These are phyloP conservation scores for Scalesia atractyloides DNA, from an alignment of 129 eudicot genomes.

Conservation along the genomic window DNA sequence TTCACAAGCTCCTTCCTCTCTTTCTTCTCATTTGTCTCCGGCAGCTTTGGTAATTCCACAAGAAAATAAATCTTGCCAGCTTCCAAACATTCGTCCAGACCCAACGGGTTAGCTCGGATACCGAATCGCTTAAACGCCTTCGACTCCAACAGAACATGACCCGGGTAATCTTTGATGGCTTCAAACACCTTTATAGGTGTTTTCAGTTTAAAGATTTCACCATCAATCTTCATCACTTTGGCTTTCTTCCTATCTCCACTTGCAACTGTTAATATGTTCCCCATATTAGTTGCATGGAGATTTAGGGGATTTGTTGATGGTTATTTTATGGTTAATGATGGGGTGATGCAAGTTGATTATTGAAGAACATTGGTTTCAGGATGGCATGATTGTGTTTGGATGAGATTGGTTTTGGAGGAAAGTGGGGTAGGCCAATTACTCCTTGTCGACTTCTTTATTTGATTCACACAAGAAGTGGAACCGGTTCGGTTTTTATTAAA, in stretches of 20 bases:
- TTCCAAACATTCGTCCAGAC: slow-evolving; percentile 36
- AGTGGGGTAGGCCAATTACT: slow-evolving; percentile 39
- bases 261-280: slow-evolving; percentile 51
- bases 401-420: slow-evolving; percentile 26
- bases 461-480: slow-evolving; percentile 24
- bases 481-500: slow-evolving; percentile 18
- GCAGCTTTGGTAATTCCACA: slow-evolving; percentile 63
- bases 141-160: slow-evolving; percentile 60
- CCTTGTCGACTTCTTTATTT: slow-evolving; percentile 17
- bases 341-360: not conserved
- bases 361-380: not conserved
- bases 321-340: not conserved
- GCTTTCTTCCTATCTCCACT: slow-evolving; percentile 48
- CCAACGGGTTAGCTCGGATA: slow-evolving; percentile 63
- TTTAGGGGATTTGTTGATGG: slow-evolving; percentile 25
- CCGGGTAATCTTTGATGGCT: slow-evolving; percentile 57
- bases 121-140: slow-evolving; percentile 51
- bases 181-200: slow-evolving; percentile 50
- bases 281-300: slow-evolving; percentile 45
- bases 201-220: slow-evolving; percentile 52
- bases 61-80: slow-evolving; percentile 61
- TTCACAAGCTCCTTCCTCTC: slow-evolving; percentile 15
- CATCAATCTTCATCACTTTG: slow-evolving; percentile 76
- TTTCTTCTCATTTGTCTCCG: slow-evolving; percentile 18
- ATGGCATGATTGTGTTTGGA: slow-evolving; percentile 25